Base-by-base conservation (phyloP, 805 yeast genomes). In the Metschnikowia hibisci region DNA sequence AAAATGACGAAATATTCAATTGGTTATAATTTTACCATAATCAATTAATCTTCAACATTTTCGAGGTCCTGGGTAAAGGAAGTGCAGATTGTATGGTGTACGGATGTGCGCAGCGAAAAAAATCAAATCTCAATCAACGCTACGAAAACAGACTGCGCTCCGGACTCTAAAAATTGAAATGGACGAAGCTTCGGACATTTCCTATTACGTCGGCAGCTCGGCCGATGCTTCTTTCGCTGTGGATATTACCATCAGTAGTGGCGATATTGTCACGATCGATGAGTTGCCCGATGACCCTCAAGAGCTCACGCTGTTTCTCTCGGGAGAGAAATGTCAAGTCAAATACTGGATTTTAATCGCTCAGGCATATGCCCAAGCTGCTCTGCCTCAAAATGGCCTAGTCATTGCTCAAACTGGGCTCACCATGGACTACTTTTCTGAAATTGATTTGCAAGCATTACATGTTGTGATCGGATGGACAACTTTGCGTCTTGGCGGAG, bases 281-380 rank as follows among this genome's bases (percentile, higher is more conserved):
- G 98, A 91, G 57, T 71, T 89, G 44, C 95, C 96, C 4, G 96
- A 87, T 16, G 96, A 91, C 61, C 87, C 96, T 4, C 74, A 80
- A 34, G 98, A 93, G 57, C 73, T 93, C 49, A 80, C 85, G 51
- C 77, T 79, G 22, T 76, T 91, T 48, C 69, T 93, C 49, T 84
- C 85, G 48, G 87, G 85, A 51, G 98, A 93, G 66, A 78, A 77
- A 44, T 82, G 91, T 39, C 80, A 77, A 16, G 71, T 76, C 42
- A 81, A 82, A 57, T 87, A 81, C 65, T 93, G 99, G 99, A 65
- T 87, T 14, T 76, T 84, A 16, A 81, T 90, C 48, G 90, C 95
- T 3, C 68, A 81, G 45, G 95, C 93, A 0, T 93, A 89, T 61
- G 81, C 85, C 31, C 73, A 80, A 41, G 76, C 75, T 37, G 78